Percentiles rank a stretch among this genome's conserved stretches.
Conservation (phyloP, 139 green algal species). For the Coelastrella sp. region DNA sequence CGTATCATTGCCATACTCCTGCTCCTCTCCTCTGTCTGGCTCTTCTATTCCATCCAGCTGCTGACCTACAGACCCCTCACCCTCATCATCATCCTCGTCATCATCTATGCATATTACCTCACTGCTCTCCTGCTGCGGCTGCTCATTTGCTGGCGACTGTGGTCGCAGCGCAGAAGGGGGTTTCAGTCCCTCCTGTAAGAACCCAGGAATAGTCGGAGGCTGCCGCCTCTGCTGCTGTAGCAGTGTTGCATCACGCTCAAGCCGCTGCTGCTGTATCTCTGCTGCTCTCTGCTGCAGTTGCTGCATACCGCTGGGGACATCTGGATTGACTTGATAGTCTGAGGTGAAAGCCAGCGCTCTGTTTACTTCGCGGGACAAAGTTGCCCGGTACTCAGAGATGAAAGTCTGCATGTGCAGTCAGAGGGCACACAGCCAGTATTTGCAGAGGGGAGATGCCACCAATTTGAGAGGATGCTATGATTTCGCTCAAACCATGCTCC, state of each 20-base stretch:
- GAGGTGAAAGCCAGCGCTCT: background rate
- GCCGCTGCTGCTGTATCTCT: background rate
- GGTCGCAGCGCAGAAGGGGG: background rate
- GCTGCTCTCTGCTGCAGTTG: background rate
- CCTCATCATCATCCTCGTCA: conserved; percentile 18
- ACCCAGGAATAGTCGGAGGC: background rate
- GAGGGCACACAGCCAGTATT: background rate
- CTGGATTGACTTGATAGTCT: conserved; percentile 2
- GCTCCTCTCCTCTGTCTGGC: background rate
- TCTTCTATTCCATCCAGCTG: background rate
- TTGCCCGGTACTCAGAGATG: background rate
- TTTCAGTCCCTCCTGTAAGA: background rate
- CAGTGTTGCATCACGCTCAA: background rate
- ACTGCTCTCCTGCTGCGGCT: background rate
- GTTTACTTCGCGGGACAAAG: background rate
- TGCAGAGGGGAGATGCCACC: background rate
- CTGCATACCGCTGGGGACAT: background rate
- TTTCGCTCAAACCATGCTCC: too few relatives aligned
- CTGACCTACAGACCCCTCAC: background rate
- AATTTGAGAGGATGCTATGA: background rate
- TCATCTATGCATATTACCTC: conserved; percentile 2
- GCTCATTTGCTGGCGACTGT: conserved; percentile 16
- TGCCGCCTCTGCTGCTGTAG: conserved; percentile 20
- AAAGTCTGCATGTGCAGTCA: background rate
- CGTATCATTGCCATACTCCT: too few relatives aligned